Base-by-base conservation (phyloP, 768 basidiomycete genomes). In the Hebeloma cylindrosporum region DNA sequence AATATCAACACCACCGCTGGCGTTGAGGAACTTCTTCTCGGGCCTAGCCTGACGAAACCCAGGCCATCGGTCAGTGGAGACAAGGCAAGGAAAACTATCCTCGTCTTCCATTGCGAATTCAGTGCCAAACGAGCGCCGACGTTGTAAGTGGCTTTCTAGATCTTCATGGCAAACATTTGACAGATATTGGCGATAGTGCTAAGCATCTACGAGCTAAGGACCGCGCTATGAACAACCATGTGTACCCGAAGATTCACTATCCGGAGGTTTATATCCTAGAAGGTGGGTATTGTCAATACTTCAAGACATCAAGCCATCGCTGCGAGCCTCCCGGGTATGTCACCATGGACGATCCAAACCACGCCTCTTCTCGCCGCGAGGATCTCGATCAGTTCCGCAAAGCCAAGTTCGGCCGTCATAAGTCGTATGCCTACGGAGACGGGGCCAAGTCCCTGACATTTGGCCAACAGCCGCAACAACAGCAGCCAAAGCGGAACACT, bases 91-190 rank as follows among this genome's bases (percentile, higher is more conserved):
- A 94, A 94, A 70, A 93, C 87, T 1, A 70, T 98, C 23, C 68
- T 98, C 30, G 77, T 99, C 34, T 98, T 99, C 75, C 96, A 99
- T 61, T 99, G 96, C 71, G 96, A 99, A 67, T 97, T 97, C 61
- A 93, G 90, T 52, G 85, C 80, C 13, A 96, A 96, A 68, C 77
- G 96, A 31, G 96, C 93, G 1, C 96, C 96, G 1, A 95, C 95
- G 7, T 92, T 95, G 94, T 94, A 63, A 69, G 82, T 76, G 16
- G 26, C 18, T 7, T 26, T 28, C 23, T 29, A 16, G 7, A 25
- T 14, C 32, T 25, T 30, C 18, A 11, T 4, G 27, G 17, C n/a
- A 33, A 16, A 36, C 5, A 16, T 17, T 26, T 48, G 31, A 44
- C 10, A 3, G 14, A 22, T 21, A 17, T 7, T 9, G 9, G 5